A percentile compares a stretch with the other conserved stretches of the same genome.
phyloP scores from a whole-genome alignment of 805 yeast species.

The Kodamaea neixiangensis region DNA sequence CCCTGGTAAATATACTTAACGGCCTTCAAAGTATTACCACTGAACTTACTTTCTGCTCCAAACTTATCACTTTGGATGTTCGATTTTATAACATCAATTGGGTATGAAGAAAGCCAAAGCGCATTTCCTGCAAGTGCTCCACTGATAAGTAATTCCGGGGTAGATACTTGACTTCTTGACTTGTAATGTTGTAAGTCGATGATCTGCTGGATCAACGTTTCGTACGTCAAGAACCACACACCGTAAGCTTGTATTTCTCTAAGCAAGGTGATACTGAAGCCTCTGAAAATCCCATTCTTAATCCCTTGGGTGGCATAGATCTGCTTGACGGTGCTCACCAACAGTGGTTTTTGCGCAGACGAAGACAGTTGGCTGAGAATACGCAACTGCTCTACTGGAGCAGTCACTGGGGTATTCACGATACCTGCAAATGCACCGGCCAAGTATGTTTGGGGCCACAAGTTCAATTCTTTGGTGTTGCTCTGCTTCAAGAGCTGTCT shows the following conservation, averaged over 20 bases:
- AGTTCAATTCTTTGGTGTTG: slow-evolving; percentile 37
- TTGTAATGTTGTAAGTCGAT: slow-evolving; percentile 34
- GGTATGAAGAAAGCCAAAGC: slow-evolving; percentile 59
- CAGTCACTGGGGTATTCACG: slow-evolving; percentile 61
- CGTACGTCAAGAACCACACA: slow-evolving; percentile 70
- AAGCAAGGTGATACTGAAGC: slow-evolving; percentile 51
- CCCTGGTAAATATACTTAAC: slow-evolving; percentile 39
- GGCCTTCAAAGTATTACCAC: slow-evolving; percentile 39
- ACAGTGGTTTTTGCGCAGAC: slow-evolving; percentile 16
- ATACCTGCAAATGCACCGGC: slow-evolving; percentile 69
- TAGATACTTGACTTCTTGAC: slow-evolving; percentile 49
- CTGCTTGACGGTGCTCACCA: slow-evolving; percentile 39
- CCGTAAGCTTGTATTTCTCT: slow-evolving; percentile 76
- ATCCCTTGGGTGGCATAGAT: slow-evolving; percentile 48
- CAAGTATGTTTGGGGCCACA: slow-evolving; percentile 57
- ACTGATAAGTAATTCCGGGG: slow-evolving; percentile 54
- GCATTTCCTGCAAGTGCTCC: slow-evolving; percentile 74
- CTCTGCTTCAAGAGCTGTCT: slow-evolving; percentile 48
- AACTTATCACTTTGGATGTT: slow-evolving; percentile 56
- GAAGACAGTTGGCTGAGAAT: slow-evolving; percentile 59
- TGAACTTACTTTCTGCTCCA: slow-evolving; percentile 44
- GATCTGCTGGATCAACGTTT: slow-evolving; percentile 48
- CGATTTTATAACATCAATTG: slow-evolving; percentile 52
- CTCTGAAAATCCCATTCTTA: slow-evolving; percentile 53
- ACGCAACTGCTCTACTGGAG: slow-evolving; percentile 69